Conservation (phyloP, 2,329 filamentous ascomycete species). For the Cladosporium sp. region DNA sequence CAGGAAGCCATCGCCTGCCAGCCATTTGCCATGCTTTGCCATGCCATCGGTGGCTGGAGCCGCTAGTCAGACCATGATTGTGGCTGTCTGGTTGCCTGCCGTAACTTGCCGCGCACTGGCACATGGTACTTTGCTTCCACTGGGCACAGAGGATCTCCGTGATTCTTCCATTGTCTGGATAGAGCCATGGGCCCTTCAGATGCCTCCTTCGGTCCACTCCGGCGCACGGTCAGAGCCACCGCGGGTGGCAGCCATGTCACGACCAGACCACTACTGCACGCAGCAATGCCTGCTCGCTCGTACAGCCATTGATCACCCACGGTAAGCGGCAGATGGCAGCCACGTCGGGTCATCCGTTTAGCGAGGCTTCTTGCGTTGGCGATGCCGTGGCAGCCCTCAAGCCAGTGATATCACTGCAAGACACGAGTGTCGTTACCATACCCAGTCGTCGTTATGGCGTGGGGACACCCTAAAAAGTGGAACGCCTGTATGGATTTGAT, state of each 20-base stretch:
- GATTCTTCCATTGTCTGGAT: neutral
- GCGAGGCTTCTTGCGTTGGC: slow-evolving; percentile 13
- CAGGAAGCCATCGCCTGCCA: neutral
- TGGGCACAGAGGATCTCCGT: neutral
- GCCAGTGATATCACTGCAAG: slow-evolving; percentile 13
- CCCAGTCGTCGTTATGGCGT: slow-evolving; percentile 1
- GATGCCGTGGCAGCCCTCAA: slow-evolving; percentile 13
- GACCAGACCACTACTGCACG: neutral
- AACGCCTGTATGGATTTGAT: slow-evolving; percentile 15
- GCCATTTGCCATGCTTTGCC: neutral
- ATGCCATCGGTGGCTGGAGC: slow-evolving; percentile 4
- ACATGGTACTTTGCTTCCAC: neutral
- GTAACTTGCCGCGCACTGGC: neutral
- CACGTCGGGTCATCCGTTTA: slow-evolving; percentile 14
- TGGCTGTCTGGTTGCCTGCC: neutral
- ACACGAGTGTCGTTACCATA: slow-evolving; percentile 8
- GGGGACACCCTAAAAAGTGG: slow-evolving; percentile 17
- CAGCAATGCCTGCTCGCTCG: slow-evolving; percentile 8
- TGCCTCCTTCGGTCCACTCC: neutral
- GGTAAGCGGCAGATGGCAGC: slow-evolving; percentile 5
- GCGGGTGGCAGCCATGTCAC: neutral
- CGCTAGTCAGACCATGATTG: neutral
- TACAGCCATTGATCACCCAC: neutral
- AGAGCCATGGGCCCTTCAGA: slow-evolving; percentile 1
- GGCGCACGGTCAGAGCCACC: neutral